Evolutionary conservation across 2,329 filamentous ascomycete species (phyloP).

Genomic region (Cladophialophora carrionii): DNA sequence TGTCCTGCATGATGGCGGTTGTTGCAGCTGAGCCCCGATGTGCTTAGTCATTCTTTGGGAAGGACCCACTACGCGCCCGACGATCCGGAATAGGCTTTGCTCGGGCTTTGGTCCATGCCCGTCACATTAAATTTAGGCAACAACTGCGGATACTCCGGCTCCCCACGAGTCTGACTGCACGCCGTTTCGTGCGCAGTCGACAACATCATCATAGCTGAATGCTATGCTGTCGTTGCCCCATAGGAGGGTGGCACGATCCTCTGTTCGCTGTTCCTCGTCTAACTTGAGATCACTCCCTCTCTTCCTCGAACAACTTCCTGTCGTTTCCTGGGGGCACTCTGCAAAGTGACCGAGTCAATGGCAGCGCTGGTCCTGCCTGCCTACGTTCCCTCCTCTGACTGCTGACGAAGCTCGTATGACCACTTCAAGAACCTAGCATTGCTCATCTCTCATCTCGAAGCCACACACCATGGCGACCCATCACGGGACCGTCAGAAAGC

Average conservation of each 20-base stretch:
- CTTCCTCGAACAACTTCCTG: not conserved
- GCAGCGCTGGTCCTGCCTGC: slow-evolving; percentile 12
- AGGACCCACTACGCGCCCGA: not conserved
- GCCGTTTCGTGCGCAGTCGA: not conserved
- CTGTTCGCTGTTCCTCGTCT: not conserved
- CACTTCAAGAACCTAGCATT: not conserved
- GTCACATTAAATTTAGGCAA: not conserved
- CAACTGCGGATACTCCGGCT: not conserved
- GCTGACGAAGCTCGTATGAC: slow-evolving; percentile 8
- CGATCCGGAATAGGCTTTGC: not conserved
- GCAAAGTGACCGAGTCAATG: slow-evolving; percentile 16
- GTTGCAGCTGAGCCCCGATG: not conserved
- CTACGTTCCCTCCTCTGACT: not conserved
- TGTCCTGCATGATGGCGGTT: not conserved
- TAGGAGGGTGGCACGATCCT: not conserved
- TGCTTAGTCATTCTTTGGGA: not conserved
- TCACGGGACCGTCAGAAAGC: slow-evolving; percentile 41
- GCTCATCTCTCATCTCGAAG: slow-evolving; percentile 1
- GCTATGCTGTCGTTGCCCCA: slow-evolving; percentile 3
- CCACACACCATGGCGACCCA: slow-evolving; percentile 41
- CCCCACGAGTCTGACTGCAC: not conserved
- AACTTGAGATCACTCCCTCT: not conserved
- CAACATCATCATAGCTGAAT: not conserved
- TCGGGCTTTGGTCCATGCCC: not conserved
- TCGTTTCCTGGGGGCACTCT: not conserved